Evolutionary conservation across 2,329 filamentous ascomycete genomes (phyloP), one percentile per base, ranked within the genome.

Genomic region (Fusarium graminum): DNA sequence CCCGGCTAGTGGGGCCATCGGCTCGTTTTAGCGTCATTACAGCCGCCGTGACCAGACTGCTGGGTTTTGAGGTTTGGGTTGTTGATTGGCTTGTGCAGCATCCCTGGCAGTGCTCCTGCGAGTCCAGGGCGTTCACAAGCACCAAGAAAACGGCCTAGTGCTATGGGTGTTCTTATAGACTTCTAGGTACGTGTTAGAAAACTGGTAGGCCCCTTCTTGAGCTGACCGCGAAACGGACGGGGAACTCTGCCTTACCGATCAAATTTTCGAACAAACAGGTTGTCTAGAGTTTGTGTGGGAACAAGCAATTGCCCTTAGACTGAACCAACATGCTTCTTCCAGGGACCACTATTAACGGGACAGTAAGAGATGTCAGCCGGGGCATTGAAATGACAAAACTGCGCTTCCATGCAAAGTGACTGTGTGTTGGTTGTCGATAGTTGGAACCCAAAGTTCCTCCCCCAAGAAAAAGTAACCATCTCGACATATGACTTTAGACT

Each of bases 11-110:
- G 73, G 73, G 56, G 61, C 68, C 57, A 66, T 62, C 64, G 59
- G 55, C 68, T 65, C 52, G 65, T 69, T 75, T 73, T 73, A 74
- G 71, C 66, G 63, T 74, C 45, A 42, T 55, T 52, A 70, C 70
- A 73, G 68, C 71, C 74, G 74, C 75, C 74, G 68, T 69, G 74
- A 75, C 75, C 74, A 77, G 68, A 77, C 75, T 74, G 61, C 47
- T 67, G 74, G 74, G 68, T 65, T 63, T 64, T 54, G 39, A 44
- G 29, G 63, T 34, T 51, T 55, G 53, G 55, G 51, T 17, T 59
- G 38, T 62, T 72, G 58, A 73, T 63, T 73, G 71, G 71, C 45
- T 54, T 57, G 59, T 57, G 56, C 55, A 49, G 34, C 40, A 63
- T 42, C 54, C 54, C 59, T 59, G 51, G 65, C 47, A 36, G 36